A percentile compares a stretch with the other conserved stretches of the same genome.
Conservation (phyloP, 192 early-diverging fungal species). For the Dimargaris xerosporica region DNA sequence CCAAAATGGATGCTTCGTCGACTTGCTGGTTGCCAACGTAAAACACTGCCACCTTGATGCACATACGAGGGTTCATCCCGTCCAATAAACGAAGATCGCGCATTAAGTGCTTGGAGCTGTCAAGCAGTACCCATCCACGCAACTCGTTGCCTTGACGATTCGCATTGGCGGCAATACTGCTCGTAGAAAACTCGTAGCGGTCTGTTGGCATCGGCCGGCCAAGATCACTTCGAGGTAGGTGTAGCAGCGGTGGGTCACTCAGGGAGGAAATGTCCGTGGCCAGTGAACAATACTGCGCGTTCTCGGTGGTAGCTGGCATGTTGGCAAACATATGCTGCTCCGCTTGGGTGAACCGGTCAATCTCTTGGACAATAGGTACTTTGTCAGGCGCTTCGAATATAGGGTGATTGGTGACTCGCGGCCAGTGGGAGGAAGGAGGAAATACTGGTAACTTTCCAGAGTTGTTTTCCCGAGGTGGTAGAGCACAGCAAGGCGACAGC, state of each 20-base stretch:
- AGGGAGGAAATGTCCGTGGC: no score
- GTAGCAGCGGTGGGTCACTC: no score
- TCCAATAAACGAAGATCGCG: conserved; percentile 24
- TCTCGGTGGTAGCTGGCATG: no score
- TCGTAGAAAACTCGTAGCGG: not conserved
- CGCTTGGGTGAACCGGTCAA: no score
- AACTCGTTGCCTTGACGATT: not conserved
- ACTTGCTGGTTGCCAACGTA: conserved; percentile 89
- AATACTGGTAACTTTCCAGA: not conserved
- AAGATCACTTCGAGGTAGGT: not conserved
- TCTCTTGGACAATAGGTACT: no score
- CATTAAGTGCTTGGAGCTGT: conserved; percentile 16
- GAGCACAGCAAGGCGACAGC: not conserved
- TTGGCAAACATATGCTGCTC: no score
- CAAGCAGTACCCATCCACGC: conserved; percentile 12
- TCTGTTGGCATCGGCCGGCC: not conserved
- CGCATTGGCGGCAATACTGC: not conserved
- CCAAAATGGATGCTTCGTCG: conserved; percentile 70
- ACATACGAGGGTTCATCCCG: conserved; percentile 40
- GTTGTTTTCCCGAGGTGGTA: not conserved
- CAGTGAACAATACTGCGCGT: no score
- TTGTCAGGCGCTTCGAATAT: no score
- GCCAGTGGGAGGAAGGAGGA: no score
- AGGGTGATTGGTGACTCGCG: no score
- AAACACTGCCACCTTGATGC: conserved; percentile 75